Base-by-base conservation (phyloP, 768 basidiomycete genomes). In the Mycena vulgaris region DNA sequence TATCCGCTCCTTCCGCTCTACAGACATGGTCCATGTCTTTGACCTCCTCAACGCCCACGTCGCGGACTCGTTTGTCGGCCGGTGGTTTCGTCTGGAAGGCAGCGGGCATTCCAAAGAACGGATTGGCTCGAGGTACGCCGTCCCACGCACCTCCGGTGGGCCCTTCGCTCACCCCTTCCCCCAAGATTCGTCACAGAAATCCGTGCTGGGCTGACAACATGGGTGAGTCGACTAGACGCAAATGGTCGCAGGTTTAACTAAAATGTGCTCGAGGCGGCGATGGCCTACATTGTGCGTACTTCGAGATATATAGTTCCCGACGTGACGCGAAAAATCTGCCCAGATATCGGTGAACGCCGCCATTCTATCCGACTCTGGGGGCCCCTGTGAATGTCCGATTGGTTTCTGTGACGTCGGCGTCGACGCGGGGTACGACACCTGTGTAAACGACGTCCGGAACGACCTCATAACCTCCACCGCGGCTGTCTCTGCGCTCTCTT, bases 341-440 rank as follows among this genome's bases (percentile, higher is more conserved):
- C n/a, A 94, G 92, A 94, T 95, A 70, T 93, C 93, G 28, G 95
- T 96, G 76, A 96, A 96, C 76, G 93, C 95, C 7, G 84, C 91
- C 19, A 94, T 96, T 72, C 77, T 96, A 37, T 85, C 89, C 3
- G 89, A 91, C 73, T 87, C 92, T 1, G 95, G 95, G 52, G 95
- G 95, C 63, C 91, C 94, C 5, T 96, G 95, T 75, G 92, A 88
- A 45, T 96, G 95, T 82, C 83, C 88, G 2, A 82, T 88, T 42
- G 88, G 93, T 79, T 78, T 84, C 25, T 93, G 93, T 75, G 47
- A 58, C 1, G 21, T 60, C 2, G 66, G 80, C 14, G 76, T 77
- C 17, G 89, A 94, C 75, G 65, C 83, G 7, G 79, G 76, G 4
- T 94, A 94, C 79, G 76, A 83, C 9, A 65, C 83, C 21, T 94